A percentile compares a stretch with the other conserved stretches of the same genome.
Evolutionary conservation across 495 filamentous ascomycete species (phyloP).

Genomic region (Daldinia childiae): DNA sequence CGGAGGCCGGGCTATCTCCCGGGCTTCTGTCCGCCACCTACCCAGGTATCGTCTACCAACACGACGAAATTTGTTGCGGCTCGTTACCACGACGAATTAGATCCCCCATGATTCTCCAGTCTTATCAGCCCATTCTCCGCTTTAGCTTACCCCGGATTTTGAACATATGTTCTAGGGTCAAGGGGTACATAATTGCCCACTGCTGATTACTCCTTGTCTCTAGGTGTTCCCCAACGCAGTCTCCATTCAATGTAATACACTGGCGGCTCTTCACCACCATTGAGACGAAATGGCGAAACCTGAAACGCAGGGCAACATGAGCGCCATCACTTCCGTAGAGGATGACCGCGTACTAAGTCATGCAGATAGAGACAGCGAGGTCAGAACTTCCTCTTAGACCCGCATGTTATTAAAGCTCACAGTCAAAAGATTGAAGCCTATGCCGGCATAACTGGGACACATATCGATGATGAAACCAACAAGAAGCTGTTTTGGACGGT

Average conservation of each 20-base stretch:
- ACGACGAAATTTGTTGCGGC: neutral
- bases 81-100: neutral
- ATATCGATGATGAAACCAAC: slow-evolving; percentile 48
- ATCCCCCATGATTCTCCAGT: neutral
- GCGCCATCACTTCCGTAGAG: neutral
- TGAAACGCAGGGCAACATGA: neutral
- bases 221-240: neutral
- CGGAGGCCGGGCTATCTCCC: neutral
- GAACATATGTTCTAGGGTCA: neutral
- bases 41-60: neutral
- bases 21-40: neutral
- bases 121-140: neutral
- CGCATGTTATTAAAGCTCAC: neutral
- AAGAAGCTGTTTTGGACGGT: slow-evolving; percentile 48
- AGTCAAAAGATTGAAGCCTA: neutral
- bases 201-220: neutral
- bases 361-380: neutral
- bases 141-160: neutral
- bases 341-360: neutral
- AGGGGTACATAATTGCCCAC: neutral
- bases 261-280: neutral
- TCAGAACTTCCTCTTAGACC: neutral
- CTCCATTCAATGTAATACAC: neutral
- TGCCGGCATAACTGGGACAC: neutral
- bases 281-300: neutral